Conservation (phyloP, 2,329 filamentous ascomycete species). For the Cladosporium sp. region DNA sequence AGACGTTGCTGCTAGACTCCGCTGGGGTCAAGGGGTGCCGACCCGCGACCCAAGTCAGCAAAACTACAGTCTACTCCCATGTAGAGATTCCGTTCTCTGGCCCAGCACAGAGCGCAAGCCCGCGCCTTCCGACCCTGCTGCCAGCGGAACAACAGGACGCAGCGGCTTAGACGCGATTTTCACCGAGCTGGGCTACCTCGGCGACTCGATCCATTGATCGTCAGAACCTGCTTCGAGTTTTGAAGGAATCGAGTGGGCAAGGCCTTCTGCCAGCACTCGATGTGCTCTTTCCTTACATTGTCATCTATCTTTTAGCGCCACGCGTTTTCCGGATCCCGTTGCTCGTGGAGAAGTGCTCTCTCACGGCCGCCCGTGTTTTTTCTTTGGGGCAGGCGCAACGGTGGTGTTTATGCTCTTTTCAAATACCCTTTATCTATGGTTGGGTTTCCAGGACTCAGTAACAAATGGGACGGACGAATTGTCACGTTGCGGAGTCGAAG, state of each 20-base stretch:
- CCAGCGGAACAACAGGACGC: neutral
- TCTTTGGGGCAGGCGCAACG: neutral
- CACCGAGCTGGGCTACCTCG: conserved; percentile 29
- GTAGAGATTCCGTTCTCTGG: neutral
- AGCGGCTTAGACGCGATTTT: conserved; percentile 25
- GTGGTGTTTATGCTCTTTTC: neutral
- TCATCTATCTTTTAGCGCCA: neutral
- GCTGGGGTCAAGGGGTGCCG: neutral
- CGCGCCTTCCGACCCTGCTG: too few species aligned
- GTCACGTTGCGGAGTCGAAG: too few species aligned
- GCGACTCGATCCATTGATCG: conserved; percentile 20
- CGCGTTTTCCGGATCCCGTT: neutral
- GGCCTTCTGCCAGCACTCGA: too few species aligned
- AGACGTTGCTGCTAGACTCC: neutral
- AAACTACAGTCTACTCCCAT: neutral
- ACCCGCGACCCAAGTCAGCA: conserved; percentile 7
- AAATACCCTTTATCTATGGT: too few species aligned
- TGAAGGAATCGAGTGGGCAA: too few species aligned
- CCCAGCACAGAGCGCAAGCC: neutral
- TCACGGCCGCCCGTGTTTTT: neutral
- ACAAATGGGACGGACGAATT: too few species aligned
- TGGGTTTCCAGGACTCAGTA: too few species aligned
- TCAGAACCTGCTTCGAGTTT: neutral
- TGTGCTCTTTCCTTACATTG: neutral
- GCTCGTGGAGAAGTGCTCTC: neutral